Conservation (phyloP, 2,329 filamentous ascomycete genomes). For the Alternaria longipes region DNA sequence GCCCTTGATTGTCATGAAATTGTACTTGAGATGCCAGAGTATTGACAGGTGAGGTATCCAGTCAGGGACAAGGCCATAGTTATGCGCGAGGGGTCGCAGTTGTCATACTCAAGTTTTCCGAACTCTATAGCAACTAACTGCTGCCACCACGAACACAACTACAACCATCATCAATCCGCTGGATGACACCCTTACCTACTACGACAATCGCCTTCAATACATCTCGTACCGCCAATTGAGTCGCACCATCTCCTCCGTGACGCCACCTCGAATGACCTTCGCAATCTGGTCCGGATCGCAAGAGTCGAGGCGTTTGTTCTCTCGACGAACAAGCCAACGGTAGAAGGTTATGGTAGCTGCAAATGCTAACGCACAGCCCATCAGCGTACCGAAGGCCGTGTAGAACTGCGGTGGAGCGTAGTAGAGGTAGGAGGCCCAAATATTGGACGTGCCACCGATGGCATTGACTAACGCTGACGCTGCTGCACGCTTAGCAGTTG, state of each 20-base stretch:
- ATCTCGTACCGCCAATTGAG: constrained; percentile 36
- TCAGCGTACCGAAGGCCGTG: constrained; percentile 34
- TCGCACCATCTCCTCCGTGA: constrained; percentile 33
- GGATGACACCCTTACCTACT: neutral
- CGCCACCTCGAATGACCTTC: constrained; percentile 34
- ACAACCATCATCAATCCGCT: neutral
- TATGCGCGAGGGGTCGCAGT: neutral
- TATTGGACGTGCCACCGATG: constrained; percentile 33
- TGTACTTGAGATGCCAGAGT: neutral
- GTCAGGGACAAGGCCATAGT: neutral
- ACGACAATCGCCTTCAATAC: constrained; percentile 17
- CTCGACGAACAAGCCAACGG: constrained; percentile 31
- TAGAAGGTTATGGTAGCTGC: constrained; percentile 30
- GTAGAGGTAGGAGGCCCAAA: constrained; percentile 36
- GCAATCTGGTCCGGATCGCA: constrained; percentile 19
- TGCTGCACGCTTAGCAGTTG: constrained; percentile 31
- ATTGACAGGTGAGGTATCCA: neutral
- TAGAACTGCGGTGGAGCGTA: constrained; percentile 35
- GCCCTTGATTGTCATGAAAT: neutral
- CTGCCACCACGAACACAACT: neutral
- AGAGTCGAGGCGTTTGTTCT: constrained; percentile 32
- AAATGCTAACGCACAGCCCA: constrained; percentile 31
- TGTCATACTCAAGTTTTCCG: too few species aligned
- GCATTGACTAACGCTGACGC: constrained; percentile 33
- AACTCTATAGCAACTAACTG: neutral